A percentile compares a stretch with the other conserved stretches of the same genome.
Conservation (phyloP, 129 eudicot genomes). For the Silybum marianum region DNA sequence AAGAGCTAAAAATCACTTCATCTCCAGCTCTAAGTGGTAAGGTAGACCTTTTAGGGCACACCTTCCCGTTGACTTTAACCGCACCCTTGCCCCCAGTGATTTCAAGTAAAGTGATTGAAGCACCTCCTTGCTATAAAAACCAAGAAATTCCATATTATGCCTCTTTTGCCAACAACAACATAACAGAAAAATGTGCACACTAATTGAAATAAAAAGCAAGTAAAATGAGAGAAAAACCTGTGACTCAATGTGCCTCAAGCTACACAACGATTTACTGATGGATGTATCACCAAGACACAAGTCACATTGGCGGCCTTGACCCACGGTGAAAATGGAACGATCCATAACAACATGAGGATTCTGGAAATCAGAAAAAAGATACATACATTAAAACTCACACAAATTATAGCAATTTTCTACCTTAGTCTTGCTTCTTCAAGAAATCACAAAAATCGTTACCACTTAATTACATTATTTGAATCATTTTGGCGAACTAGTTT, state of each 20-base stretch:
- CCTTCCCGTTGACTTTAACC: slow-evolving; percentile 76
- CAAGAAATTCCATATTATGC: neutral
- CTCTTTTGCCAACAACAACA: neutral
- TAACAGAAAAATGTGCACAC: neutral
- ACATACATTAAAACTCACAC: neutral
- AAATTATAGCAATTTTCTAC: neutral
- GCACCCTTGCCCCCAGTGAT: slow-evolving; percentile 81
- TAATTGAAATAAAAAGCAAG: neutral
- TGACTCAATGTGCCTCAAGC: slow-evolving; percentile 60
- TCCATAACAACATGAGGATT: slow-evolving; percentile 64
- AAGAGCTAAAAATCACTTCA: slow-evolving; percentile 77
- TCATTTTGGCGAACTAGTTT: neutral
- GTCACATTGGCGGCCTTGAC: slow-evolving; percentile 84
- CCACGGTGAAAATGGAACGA: slow-evolving; percentile 66
- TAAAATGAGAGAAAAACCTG: slow-evolving; percentile 42
- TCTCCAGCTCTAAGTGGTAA: slow-evolving; percentile 75
- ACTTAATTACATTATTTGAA: neutral
- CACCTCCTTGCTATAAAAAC: slow-evolving; percentile 58
- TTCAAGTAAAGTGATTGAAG: slow-evolving; percentile 65
- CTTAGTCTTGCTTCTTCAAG: neutral
- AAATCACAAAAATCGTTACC: neutral
- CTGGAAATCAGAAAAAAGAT: slow-evolving; percentile 35
- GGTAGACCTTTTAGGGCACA: slow-evolving; percentile 59
- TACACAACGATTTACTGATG: slow-evolving; percentile 71
- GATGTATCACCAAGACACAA: slow-evolving; percentile 62